Base-by-base conservation (phyloP, 2,329 filamentous ascomycete genomes). In the Talaromyces amestolkiae region DNA sequence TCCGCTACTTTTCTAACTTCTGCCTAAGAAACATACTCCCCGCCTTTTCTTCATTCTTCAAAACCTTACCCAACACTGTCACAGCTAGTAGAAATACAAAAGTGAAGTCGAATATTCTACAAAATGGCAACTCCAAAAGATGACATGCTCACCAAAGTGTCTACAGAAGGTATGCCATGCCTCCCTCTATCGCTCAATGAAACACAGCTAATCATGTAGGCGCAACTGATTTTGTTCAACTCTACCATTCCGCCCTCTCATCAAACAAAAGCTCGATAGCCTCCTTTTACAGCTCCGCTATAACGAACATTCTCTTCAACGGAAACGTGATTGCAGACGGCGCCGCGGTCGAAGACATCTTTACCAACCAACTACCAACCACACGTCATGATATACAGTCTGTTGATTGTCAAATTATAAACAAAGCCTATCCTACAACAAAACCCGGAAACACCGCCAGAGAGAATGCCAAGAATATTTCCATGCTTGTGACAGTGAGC, bases 381-480 rank as follows among this genome's bases (percentile, higher is more conserved):
- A 80, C 79, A 79, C 88, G 83, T 70, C 95, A 92, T 79, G 91
- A 94, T 64, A 83, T 92, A 64, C 88, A 92, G 73, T 88, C 87
- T 15, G 87, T 89, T 71, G 91, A 96, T 77, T 88, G 87, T 65
- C 91, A 96, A 69, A 86, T 93, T 56, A 81, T 94, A 72, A 95
- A 94, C 78, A 84, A 86, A 11, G 84, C 85, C 65, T 91, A 87
- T 69, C 85, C 85, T 33, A 86, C 85, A n/a, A 82, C 84, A 3
- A 83, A 77, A 71, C 66, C 73, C 68, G 64, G 73, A 54, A 70
- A 67, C 8, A 77, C 78, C 49, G 77, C 80, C 54, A 80, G 82
- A 71, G 80, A 77, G 69, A 70, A 73, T 70, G 69, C 73, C 63
- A 85, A 85, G 67, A 87, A 91, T 73, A 90, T 89, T 74, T 86